Base-by-base conservation (phyloP, 2,329 filamentous ascomycete genomes). In the Sporothrix phasma region DNA sequence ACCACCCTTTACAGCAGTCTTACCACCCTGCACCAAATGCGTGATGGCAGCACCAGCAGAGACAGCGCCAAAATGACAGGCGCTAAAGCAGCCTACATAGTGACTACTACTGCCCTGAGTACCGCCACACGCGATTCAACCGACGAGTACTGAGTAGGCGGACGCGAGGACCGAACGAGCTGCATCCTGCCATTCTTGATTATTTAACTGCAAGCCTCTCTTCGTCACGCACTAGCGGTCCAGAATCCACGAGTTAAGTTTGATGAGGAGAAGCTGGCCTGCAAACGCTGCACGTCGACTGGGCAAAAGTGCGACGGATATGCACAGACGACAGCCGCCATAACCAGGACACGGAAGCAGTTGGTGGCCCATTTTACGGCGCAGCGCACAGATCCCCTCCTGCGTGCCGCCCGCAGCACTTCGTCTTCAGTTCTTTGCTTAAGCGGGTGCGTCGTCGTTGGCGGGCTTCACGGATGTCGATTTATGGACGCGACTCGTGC, bases 241-340 rank as follows among this genome's bases (percentile, higher is more conserved):
- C 13, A 63, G 61, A 15, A 46, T 53, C 22, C 61, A 7, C 49
- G 43, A 17, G 39, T 63, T 41, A 58, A 63, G 15, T 63, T 49
- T 26, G 61, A 58, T 8, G 61, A 63, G 22, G 49, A 22, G 15
- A 63, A 63, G 6, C 61, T 51, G 15, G 46, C 37, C 3, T 63
- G 61, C 51, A 39, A 31, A 11, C 47, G 61, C 26, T 63, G 61
- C 61, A 63, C 49, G 46, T 56, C 49, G 13, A 56, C 61, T 5
- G 61, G 61, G 22, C 49, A 41, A 58, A 47, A 2, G 5, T 63
- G 61, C 13, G 61, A 58, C 31, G 61, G 61, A 10, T 63, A 63
- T 53, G 51, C 49, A 29, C 45, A n/a, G n/a, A n/a, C n/a, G n/a
- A n/a, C n/a, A n/a, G n/a, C 60, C 7, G 31, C 43, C 6, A 29